Conservation (phyloP, 2,329 filamentous ascomycete genomes). For the Coniochaeta sp. region DNA sequence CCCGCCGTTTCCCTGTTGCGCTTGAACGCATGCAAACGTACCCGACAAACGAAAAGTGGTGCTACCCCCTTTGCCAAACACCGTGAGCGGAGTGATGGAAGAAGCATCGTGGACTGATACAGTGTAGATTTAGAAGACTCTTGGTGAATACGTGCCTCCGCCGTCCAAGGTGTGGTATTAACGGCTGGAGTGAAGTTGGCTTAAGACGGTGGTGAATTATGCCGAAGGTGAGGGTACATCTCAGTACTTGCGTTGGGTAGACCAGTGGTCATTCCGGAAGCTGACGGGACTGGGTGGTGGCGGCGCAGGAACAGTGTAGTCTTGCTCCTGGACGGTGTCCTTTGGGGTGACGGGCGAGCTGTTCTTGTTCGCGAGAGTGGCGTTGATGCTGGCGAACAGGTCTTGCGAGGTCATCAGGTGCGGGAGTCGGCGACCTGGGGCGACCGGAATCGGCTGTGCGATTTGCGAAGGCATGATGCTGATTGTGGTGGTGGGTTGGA, state of each 20-base stretch:
- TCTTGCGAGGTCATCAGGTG: conserved; percentile 41
- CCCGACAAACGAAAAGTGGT: not conserved
- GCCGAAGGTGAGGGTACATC: not conserved
- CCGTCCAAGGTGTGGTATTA: not conserved
- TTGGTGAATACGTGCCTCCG: not conserved
- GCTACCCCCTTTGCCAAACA: not conserved
- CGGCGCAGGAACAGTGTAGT: conserved; percentile 58
- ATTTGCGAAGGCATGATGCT: conserved; percentile 40
- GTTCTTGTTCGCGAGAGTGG: conserved; percentile 38
- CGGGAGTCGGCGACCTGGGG: conserved; percentile 37
- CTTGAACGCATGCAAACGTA: conserved; percentile 2
- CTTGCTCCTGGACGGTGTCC: conserved; percentile 46
- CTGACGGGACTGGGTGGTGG: conserved; percentile 58
- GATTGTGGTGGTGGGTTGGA: conserved; percentile 5
- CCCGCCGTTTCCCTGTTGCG: not conserved
- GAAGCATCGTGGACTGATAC: not conserved
- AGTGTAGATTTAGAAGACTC: not conserved
- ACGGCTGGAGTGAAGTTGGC: not conserved
- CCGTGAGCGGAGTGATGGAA: not conserved
- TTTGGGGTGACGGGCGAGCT: conserved; percentile 37
- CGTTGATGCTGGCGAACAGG: conserved; percentile 45
- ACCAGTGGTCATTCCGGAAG: conserved; percentile 52
- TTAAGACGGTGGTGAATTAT: not conserved
- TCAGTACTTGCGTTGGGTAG: conserved; percentile 18
- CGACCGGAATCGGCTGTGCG: conserved; percentile 39